These are phyloP conservation scores for Boletales sp. DNA, from an alignment of 768 basidiomycete species.

Conservation along the genomic window DNA sequence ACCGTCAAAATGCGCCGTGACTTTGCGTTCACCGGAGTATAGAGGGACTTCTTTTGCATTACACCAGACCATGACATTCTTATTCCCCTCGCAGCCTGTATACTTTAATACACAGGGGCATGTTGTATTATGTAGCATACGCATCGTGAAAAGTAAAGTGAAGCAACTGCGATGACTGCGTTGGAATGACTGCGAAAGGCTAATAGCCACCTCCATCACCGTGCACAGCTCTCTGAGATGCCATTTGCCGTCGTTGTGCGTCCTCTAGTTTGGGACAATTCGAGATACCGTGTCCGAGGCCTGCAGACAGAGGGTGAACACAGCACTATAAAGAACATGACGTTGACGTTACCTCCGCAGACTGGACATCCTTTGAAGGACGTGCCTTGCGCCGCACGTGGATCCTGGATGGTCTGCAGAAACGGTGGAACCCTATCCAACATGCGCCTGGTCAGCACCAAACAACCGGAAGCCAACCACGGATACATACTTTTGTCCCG, in stretches of 20 bases:
- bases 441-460: background rate
- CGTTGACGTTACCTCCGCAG: conserved; percentile 72
- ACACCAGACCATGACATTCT: background rate
- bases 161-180: background rate
- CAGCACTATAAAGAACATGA: background rate
- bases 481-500: conserved; percentile 87
- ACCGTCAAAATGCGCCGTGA: conserved; percentile 26
- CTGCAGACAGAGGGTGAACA: conserved; percentile 32
- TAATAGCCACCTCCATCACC: conserved; percentile 50
- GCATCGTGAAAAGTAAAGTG: background rate
- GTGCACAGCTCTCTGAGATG: conserved; percentile 71
- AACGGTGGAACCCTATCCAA: conserved; percentile 84
- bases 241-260: conserved; percentile 84
- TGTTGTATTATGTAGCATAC: conserved; percentile 8
- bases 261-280: conserved; percentile 98
- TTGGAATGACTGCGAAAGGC: background rate
- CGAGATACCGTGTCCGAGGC: conserved; percentile 89
- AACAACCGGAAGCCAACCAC: background rate
- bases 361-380: conserved; percentile 87
- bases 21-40: conserved; percentile 31
- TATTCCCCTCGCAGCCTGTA: conserved; percentile 1
- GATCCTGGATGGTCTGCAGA: conserved; percentile 85
- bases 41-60: background rate
- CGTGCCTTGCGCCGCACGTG: conserved; percentile 74
- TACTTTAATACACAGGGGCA: conserved; percentile 2